Percentiles rank a stretch among this genome's conserved stretches.
These are phyloP conservation scores for Aspergillus fischeri DNA, from an alignment of 2,329 filamentous ascomycete genomes.

Conservation along the genomic window DNA sequence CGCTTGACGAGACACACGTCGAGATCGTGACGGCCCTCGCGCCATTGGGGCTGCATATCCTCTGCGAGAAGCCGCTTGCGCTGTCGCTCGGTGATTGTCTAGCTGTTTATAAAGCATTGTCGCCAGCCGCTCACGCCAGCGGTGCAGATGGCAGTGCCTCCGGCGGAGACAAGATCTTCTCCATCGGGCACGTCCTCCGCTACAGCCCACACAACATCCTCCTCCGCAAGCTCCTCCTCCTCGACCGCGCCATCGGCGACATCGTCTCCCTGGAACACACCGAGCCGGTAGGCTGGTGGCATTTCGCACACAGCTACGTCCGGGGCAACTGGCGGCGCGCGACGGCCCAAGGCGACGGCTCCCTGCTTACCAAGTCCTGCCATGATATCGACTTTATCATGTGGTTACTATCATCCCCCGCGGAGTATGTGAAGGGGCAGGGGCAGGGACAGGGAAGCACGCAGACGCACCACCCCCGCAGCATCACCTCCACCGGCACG, in stretches of 20 bases:
- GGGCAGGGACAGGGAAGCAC: too few relatives aligned
- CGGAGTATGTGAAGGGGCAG: too few relatives aligned
- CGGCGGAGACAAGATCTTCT: conserved; percentile 57
- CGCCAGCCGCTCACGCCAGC: conserved; percentile 6
- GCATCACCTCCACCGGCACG: conserved; percentile 70
- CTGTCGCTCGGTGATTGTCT: conserved; percentile 75
- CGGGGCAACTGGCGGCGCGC: conserved; percentile 89
- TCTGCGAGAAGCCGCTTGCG: conserved; percentile 93
- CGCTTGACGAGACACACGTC: conserved; percentile 83
- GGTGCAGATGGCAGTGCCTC: conserved; percentile 18
- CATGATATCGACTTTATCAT: conserved; percentile 92
- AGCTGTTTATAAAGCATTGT: conserved; percentile 53
- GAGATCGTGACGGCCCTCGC: conserved; percentile 74
- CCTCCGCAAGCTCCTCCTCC: conserved; percentile 70
- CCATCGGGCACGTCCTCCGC: conserved; percentile 87
- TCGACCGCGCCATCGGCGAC: conserved; percentile 75
- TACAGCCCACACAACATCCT: conserved; percentile 92
- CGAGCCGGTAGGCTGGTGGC: conserved; percentile 95
- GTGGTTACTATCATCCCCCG: conserved; percentile 66
- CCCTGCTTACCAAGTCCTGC: conserved; percentile 88
- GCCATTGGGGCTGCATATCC: conserved; percentile 68
- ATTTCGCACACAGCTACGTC: conserved; percentile 87
- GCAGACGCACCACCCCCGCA: conserved; percentile 64
- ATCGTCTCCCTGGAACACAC: conserved; percentile 84
- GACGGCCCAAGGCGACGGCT: conserved; percentile 65